phyloP scores from a whole-genome alignment of 768 basidiomycete genomes.

The Podaxis rugospora region DNA sequence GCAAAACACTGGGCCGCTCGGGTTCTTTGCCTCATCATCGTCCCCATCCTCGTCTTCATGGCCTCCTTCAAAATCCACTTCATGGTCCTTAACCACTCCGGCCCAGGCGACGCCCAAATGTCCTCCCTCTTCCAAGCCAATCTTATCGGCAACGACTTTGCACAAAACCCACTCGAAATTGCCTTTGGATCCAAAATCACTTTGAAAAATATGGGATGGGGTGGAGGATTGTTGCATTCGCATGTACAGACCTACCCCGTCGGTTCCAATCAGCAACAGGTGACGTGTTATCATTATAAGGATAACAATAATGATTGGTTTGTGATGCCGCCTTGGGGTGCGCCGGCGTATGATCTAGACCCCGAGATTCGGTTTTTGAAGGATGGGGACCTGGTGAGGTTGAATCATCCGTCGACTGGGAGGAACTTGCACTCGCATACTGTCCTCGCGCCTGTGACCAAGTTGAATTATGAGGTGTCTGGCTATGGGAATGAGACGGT shows the following conservation, averaged over 20 bases:
- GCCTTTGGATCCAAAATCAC: constrained; percentile 90
- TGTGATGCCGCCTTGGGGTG: constrained; percentile 79
- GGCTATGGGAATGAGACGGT: constrained; percentile 89
- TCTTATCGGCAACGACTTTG: constrained; percentile 89
- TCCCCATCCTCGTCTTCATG: constrained; percentile 93
- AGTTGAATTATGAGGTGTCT: constrained; percentile 87
- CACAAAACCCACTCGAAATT: constrained; percentile 86
- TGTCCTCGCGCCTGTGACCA: constrained; percentile 83
- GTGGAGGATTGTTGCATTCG: constrained; percentile 94
- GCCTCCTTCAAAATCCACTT: constrained; percentile 95
- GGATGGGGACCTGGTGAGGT: constrained; percentile 74
- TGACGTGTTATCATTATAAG: constrained; percentile 99
- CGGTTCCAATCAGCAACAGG: constrained; percentile 92
- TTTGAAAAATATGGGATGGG: constrained; percentile 96
- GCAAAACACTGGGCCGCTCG: constrained; percentile 88
- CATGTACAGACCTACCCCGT: constrained; percentile 94
- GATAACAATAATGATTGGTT: constrained; percentile 95
- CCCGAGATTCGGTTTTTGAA: constrained; percentile 66
- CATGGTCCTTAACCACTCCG: constrained; percentile 87
- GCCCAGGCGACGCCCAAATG: constrained; percentile 98
- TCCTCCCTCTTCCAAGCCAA: constrained; percentile 98
- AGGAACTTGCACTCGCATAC: constrained; percentile 92
- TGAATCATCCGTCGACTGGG: constrained; percentile 77
- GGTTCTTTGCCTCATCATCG: constrained; percentile 75
- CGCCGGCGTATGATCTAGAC: constrained; percentile 59